A percentile compares a stretch with the other conserved stretches of the same genome.
These are phyloP conservation scores for Dioszegia aurantiaca DNA, from an alignment of 768 basidiomycete species.

Conservation along the genomic window DNA sequence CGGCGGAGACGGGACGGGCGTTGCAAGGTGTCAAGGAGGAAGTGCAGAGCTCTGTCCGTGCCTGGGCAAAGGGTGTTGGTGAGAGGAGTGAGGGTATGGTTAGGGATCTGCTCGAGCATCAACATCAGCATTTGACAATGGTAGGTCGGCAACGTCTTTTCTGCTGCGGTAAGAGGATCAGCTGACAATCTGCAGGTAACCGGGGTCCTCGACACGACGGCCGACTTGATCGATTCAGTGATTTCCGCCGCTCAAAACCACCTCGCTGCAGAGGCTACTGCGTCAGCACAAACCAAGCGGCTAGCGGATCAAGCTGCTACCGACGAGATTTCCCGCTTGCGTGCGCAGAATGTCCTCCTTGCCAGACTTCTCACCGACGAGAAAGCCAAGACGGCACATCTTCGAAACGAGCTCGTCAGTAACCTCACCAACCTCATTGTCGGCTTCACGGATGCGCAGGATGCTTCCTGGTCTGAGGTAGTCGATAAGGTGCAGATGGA, in stretches of 20 bases:
- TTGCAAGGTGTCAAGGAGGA: constrained; percentile 26
- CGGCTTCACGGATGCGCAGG: constrained; percentile 67
- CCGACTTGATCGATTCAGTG: constrained; percentile 62
- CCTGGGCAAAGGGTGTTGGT: constrained; percentile 38
- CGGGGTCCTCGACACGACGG: constrained; percentile 60
- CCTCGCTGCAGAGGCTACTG: constrained; percentile 60
- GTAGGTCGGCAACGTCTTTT: too few species aligned
- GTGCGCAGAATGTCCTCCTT: constrained; percentile 69
- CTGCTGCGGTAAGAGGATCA: too few species aligned
- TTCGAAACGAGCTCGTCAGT: constrained; percentile 71
- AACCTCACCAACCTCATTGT: constrained; percentile 70
- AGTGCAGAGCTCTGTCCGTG: constrained; percentile 29
- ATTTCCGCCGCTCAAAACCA: constrained; percentile 62
- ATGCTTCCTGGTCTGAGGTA: constrained; percentile 63
- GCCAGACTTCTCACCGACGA: constrained; percentile 65
- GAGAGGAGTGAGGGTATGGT: constrained; percentile 34
- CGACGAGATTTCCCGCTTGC: constrained; percentile 59
- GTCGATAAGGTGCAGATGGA: constrained; percentile 59
- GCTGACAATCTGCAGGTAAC: constrained; percentile 33
- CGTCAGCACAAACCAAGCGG: constrained; percentile 58
- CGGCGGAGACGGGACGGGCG: constrained; percentile 18
- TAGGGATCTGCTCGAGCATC: constrained; percentile 37
- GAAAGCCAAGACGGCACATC: constrained; percentile 63
- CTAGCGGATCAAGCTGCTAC: constrained; percentile 33
- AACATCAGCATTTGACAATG: constrained; percentile 39